phyloP scores from a whole-genome alignment of 257 asterid genomes.

The Salvia rosmarinus region DNA sequence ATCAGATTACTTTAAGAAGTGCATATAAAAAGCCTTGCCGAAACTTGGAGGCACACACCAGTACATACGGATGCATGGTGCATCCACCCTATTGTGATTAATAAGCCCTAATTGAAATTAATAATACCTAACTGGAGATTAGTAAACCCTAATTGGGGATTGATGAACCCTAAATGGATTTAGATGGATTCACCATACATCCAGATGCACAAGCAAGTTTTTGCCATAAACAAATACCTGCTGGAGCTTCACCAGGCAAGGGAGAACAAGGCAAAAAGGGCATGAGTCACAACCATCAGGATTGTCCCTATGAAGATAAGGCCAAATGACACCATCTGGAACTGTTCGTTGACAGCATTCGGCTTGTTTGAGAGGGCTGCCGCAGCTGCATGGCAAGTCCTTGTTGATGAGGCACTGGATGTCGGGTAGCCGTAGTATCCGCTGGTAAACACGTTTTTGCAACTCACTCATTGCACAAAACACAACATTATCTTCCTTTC shows the following conservation, averaged over 20 bases:
- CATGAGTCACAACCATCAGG: constrained; percentile 96
- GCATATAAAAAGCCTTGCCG: constrained; percentile 11
- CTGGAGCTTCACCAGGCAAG: constrained; percentile 93
- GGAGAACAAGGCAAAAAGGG: constrained; percentile 96
- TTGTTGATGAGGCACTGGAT: constrained; percentile 85
- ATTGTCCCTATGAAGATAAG: constrained; percentile 78
- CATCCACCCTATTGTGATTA: no score
- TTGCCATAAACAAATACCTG: constrained; percentile 68
- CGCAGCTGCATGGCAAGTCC: constrained; percentile 87
- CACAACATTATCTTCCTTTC: constrained; percentile 94
- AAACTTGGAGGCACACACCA: no score
- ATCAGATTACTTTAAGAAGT: constrained; percentile 17
- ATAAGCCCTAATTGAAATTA: no score
- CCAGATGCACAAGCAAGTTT: no score
- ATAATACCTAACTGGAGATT: no score
- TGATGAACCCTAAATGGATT: no score
- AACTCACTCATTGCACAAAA: constrained; percentile 92
- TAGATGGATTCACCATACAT: no score
- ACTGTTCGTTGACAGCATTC: constrained; percentile 87
- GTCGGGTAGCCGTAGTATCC: constrained; percentile 82
- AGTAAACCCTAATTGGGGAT: no score
- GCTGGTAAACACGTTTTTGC: constrained; percentile 84
- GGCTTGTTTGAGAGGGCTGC: constrained; percentile 90
- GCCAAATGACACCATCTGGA: constrained; percentile 85
- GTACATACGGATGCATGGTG: no score